Base-by-base conservation (phyloP, 139 green algal species). In the Ettlia oleoabundans region DNA sequence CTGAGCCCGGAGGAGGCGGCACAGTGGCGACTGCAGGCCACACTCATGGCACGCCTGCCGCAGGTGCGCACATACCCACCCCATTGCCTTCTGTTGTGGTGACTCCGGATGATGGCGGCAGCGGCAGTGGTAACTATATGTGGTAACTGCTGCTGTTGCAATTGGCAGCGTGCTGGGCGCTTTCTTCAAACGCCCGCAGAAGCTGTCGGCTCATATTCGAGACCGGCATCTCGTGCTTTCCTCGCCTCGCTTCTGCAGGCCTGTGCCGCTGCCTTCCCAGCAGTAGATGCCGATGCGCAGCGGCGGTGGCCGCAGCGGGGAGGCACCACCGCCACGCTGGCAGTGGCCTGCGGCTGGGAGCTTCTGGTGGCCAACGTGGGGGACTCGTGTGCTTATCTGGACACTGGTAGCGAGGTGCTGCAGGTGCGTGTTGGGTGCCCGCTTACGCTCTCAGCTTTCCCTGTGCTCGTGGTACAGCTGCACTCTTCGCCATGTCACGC, bases 261-360 rank as follows among this genome's bases (percentile, higher is more conserved):
- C 42, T 77, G 86, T 35, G 32, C 15, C 22, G 66, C 74, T 13
- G 79, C 47, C 4, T 89, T 90, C 73, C 21, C 43, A 9, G 63
- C 66, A 5, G 61, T 76, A 5, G 63, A 89, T 40, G 61, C 53
- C 2, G 63, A 71, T 28, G 83, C 84, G 19, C 42, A 61, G 22
- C 52, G 61, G 47, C 80, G 67, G 22, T 86, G 76, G 52, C 73
- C 73, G 32, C 33, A 88, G 68, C 58, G 67, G 33, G 79, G 77
- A 32, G 94, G 94, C 26, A 94, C 91, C 19, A 98, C 94, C 13
- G 94, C 93, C 65, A 98, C 94, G 13, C 76, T 97, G 68, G 94
- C 90, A 1, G 52, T 94, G 21, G 40, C 87, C 51, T 74, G 88
- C 81, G 92, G 89, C 47, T 92, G 90, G 91, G 71, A 92, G 72